phyloP scores from a whole-genome alignment of 768 basidiomycete genomes.

The Tulasnella sp. region DNA sequence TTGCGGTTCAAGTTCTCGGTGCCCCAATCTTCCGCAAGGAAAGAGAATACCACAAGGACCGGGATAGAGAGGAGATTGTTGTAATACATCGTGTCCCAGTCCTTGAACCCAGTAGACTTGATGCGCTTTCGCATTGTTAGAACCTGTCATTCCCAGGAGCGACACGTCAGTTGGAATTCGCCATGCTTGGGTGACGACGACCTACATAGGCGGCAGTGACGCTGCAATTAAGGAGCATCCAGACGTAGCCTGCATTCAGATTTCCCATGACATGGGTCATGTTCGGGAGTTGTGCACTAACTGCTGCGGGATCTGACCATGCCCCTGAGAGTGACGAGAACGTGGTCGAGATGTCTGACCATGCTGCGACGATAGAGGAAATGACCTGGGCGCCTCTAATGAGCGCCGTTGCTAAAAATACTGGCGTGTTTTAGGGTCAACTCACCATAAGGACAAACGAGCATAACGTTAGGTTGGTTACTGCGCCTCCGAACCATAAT shows the following conservation, averaged over 20 bases:
- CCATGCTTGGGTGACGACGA: constrained; percentile 33
- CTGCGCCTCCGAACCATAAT: constrained; percentile 88
- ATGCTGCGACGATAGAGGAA: constrained; percentile 96
- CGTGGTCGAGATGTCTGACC: constrained; percentile 67
- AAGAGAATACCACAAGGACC: constrained; percentile 73
- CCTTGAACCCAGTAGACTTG: constrained; percentile 90
- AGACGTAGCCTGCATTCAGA: constrained; percentile 82
- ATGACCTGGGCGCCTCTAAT: constrained; percentile 54
- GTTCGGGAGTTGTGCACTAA: constrained; percentile 36
- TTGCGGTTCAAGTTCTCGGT: constrained; percentile 69
- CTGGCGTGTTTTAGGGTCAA: constrained; percentile 23
- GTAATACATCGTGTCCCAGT: constrained; percentile 99
- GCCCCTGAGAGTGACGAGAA: constrained; percentile 35
- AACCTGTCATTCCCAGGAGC: constrained; percentile 51
- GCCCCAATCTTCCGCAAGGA: constrained; percentile 88
- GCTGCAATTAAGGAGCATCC: constrained; percentile 94
- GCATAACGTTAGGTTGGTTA: constrained; percentile 81
- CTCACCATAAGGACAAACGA: constrained; percentile 90
- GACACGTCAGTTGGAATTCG: neutral
- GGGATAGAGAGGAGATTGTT: constrained; percentile 96
- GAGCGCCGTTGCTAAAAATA: neutral
- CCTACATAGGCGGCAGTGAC: constrained; percentile 86
- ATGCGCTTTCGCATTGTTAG: constrained; percentile 95
- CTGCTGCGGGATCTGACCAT: constrained; percentile 42
- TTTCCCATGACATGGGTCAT: constrained; percentile 32